These are phyloP conservation scores for Syncephalastrum monosporum DNA, from an alignment of 371 early-diverging fungal species.

Conservation along the genomic window DNA sequence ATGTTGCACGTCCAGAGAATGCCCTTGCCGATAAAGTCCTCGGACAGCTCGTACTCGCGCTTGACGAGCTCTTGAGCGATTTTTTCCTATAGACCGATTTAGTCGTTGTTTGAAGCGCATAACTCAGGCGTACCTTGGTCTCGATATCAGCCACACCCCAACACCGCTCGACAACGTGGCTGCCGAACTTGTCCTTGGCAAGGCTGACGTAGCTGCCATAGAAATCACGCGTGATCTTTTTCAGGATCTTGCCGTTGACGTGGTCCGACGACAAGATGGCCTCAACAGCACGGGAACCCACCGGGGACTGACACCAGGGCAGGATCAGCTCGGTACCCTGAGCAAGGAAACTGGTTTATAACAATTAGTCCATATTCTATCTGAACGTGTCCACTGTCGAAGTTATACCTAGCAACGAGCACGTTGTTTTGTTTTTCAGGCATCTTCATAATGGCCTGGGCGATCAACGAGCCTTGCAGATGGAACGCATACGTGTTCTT, in stretches of 20 bases:
- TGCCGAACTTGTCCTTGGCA: conserved; percentile 76
- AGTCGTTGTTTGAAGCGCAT: not conserved
- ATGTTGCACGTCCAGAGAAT: conserved; percentile 78
- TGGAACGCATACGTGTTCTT: conserved; percentile 42
- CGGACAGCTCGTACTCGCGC: conserved; percentile 52
- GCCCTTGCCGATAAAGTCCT: conserved; percentile 72
- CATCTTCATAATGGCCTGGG: conserved; percentile 70
- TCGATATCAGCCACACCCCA: conserved; percentile 79
- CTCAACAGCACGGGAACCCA: conserved; percentile 76
- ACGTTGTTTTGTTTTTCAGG: conserved; percentile 59
- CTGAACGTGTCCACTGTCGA: not conserved
- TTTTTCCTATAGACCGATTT: conserved; percentile 33
- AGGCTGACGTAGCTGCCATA: conserved; percentile 56
- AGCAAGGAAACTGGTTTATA: conserved; percentile 46
- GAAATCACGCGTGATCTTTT: conserved; percentile 63
- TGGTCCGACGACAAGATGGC: conserved; percentile 58
- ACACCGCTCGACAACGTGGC: conserved; percentile 76
- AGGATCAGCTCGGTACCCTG: conserved; percentile 49
- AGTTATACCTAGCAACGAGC: conserved; percentile 51
- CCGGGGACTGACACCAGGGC: conserved; percentile 67
- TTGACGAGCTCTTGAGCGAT: conserved; percentile 72
- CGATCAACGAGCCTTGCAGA: conserved; percentile 72
- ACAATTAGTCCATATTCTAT: conserved; percentile 5
- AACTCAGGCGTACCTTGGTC: conserved; percentile 44
- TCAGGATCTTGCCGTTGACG: conserved; percentile 61